A percentile compares a stretch with the other conserved stretches of the same genome.
Evolutionary conservation across 768 basidiomycete species (phyloP).

Genomic region (Porpolomopsis calyptriformis): DNA sequence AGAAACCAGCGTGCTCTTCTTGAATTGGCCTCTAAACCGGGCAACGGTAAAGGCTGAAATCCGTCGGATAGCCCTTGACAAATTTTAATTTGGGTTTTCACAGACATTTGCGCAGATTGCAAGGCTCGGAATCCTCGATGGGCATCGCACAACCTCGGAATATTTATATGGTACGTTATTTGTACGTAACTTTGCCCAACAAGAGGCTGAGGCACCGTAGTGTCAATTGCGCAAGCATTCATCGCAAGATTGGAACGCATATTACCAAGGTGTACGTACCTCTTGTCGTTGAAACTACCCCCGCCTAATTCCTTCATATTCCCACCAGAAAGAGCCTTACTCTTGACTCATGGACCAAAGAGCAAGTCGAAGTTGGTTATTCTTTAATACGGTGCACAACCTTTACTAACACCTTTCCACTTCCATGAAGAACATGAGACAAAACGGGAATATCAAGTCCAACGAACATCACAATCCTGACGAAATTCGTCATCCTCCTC

Average conservation of each 20-base stretch:
- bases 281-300: neutral
- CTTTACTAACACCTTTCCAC: conserved; percentile 5
- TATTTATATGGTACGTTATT: conserved; percentile 70
- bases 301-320: conserved; percentile 8
- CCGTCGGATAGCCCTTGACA: no score
- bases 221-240: conserved; percentile 80
- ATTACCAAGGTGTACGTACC: conserved; percentile 73
- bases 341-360: conserved; percentile 78
- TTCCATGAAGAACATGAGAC: conserved; percentile 57
- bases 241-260: conserved; percentile 92
- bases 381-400: neutral
- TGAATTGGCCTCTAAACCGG: conserved; percentile 61
- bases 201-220: conserved; percentile 26
- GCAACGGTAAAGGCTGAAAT: conserved; percentile 62
- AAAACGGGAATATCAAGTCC: conserved; percentile 71
- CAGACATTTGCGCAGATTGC: conserved; percentile 90
- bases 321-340: conserved; percentile 73
- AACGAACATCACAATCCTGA: conserved; percentile 78
- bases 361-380: conserved; percentile 69
- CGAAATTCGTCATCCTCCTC: conserved; percentile 72
- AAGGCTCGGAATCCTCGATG: conserved; percentile 79
- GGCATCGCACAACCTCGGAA: conserved; percentile 82
- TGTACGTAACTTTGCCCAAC: neutral
- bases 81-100: no score
- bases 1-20: conserved; percentile 56